Evolutionary conservation across 2,329 filamentous ascomycete genomes (phyloP), one percentile per base, ranked within the genome.

Genomic region (Aspergillus fijiensis): DNA sequence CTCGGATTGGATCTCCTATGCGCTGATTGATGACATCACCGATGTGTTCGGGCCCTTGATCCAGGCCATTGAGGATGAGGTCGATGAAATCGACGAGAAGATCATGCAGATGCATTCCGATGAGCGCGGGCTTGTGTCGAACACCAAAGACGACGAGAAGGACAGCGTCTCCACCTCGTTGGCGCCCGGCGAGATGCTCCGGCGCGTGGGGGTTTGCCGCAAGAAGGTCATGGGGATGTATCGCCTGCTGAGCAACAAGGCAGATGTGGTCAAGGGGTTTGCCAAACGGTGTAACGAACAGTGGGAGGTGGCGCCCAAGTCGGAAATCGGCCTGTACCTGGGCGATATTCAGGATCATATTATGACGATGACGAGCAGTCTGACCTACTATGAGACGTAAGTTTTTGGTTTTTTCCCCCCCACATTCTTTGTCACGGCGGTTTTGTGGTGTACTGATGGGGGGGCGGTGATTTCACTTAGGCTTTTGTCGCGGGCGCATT

Each of bases 271-370:
- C 82, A 98, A 98, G 79, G 95, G 95, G 1, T 99, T 99, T 71
- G 95, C 95, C 5, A 99, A 99, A 79, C 85, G 95, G 14, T 99
- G 95, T 79, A 99, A 97, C 72, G 94, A 99, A 80, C 90, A 96
- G 65, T 99, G 93, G 92, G 91, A 97, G 69, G 91, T 99, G 60
- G 94, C 95, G 5, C 95, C 95, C 11, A 86, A 93, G 63, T 95
- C 90, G 35, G 95, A 99, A 74, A 98, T 99, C 73, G 95, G 95
- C n/a, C 79, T 99, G 56, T 99, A 98, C 77, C 81, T 99, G 60
- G 95, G 95, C 63, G 95, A 99, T 79, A 99, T 99, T 65, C 95
- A 99, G 76, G 95, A 99, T 80, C 95, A 99, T 74, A 98, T 99
- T 68, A 88, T 99, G 68, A 99, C 95, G 64, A 99, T 99, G 95